Evolutionary conservation across 768 basidiomycete genomes (phyloP).

Genomic region (Nevesoporus exiguus): DNA sequence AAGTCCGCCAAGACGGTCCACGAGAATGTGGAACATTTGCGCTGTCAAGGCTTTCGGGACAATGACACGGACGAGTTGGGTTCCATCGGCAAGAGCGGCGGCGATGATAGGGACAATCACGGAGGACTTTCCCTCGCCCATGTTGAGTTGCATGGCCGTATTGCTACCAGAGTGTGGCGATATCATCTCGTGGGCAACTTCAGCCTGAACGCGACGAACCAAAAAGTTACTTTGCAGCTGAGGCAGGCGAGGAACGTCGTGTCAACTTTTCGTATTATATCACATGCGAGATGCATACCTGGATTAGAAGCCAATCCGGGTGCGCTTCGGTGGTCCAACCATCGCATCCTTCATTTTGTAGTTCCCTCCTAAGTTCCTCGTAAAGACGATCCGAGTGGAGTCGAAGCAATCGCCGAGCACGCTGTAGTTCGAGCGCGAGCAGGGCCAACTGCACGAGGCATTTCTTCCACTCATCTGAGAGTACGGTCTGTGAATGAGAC

Average conservation of each 20-base stretch:
- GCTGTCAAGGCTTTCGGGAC: constrained; percentile 45
- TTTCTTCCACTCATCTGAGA: constrained; percentile 30
- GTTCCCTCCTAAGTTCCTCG: constrained; percentile 32
- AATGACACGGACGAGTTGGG: constrained; percentile 45
- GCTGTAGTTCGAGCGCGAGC: constrained; percentile 34
- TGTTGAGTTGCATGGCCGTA: constrained; percentile 49
- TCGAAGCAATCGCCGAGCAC: constrained; percentile 34
- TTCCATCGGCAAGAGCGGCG: constrained; percentile 40
- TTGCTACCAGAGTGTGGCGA: constrained; percentile 35
- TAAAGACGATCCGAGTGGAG: constrained; percentile 18
- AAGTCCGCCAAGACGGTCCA: constrained; percentile 42
- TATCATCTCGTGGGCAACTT: constrained; percentile 47
- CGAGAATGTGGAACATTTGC: constrained; percentile 50
- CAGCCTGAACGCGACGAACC: constrained; percentile 41
- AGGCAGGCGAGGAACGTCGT: neutral
- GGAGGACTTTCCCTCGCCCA: constrained; percentile 56
- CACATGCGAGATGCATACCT: constrained; percentile 25
- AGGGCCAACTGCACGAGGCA: constrained; percentile 30
- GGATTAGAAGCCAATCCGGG: constrained; percentile 45
- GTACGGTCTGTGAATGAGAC: constrained; percentile 13
- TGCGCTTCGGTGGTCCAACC: constrained; percentile 15
- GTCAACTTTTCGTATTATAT: no score
- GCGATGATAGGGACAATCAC: constrained; percentile 46
- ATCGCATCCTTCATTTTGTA: constrained; percentile 24
- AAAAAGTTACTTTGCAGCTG: constrained; percentile 47